Conservation (phyloP, 177 flowering plant genomes). For the Tripterygium wilfordii region DNA sequence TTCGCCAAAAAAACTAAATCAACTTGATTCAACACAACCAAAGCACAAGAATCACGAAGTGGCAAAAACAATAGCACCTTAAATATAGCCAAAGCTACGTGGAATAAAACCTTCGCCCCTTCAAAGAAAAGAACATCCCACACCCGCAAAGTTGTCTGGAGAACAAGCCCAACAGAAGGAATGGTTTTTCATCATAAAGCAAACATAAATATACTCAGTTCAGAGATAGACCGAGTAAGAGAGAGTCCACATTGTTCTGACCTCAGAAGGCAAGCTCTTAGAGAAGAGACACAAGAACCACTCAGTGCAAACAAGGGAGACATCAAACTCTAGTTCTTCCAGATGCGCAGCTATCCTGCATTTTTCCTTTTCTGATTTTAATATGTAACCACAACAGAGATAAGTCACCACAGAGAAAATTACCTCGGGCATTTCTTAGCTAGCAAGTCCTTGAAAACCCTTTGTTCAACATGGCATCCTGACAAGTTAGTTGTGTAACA, state of each 20-base stretch:
- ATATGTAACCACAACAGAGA: too few relatives aligned
- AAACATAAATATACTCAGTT: not conserved
- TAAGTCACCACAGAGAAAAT: not conserved
- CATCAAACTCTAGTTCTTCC: slow-evolving; percentile 85
- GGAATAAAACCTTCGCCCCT: slow-evolving; percentile 92
- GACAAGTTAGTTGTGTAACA: slow-evolving; percentile 89
- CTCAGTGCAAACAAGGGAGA: slow-evolving; percentile 93
- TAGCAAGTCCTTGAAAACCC: slow-evolving; percentile 88
- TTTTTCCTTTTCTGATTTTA: slow-evolving; percentile 9
- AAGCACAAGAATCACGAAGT: not conserved
- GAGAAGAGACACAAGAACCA: slow-evolving; percentile 98
- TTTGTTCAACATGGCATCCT: slow-evolving; percentile 97
- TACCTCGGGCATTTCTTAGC: slow-evolving; percentile 82
- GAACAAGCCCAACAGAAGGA: not conserved
- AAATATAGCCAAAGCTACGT: slow-evolving; percentile 89
- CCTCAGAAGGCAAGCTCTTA: slow-evolving; percentile 99
- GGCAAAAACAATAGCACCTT: slow-evolving; percentile 42
- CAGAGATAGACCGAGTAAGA: not conserved
- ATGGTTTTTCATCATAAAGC: not conserved
- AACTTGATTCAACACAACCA: too few relatives aligned
- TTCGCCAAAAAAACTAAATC: too few relatives aligned
- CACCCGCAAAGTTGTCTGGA: slow-evolving; percentile 87
- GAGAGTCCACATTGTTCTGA: slow-evolving; percentile 14
- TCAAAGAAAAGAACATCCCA: slow-evolving; percentile 98
- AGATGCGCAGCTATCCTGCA: slow-evolving; percentile 85